phyloP scores from a whole-genome alignment of 1,139 yeast genomes.

The Hyphopichia burtonii region DNA sequence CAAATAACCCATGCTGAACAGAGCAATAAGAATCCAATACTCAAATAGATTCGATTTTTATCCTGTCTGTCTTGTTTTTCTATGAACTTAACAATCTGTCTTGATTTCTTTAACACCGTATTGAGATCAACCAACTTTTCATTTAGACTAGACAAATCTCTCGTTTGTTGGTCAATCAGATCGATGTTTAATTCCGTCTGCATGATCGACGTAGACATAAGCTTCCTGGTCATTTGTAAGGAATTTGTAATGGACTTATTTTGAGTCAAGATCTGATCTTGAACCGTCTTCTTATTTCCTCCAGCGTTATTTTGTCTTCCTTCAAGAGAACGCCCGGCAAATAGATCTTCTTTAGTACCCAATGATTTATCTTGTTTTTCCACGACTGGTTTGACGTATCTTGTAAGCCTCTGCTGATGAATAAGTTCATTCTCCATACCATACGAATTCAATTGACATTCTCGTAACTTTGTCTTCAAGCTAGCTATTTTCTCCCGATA shows the following conservation, averaged over 20 bases:
- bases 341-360: constrained; percentile 16
- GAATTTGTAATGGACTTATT: constrained; percentile 55
- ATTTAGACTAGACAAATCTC: constrained; percentile 48
- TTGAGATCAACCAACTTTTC: constrained; percentile 54
- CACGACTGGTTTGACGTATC: constrained; percentile 10
- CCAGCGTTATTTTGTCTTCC: constrained; percentile 4
- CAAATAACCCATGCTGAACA: constrained; percentile 66
- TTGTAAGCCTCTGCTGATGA: constrained; percentile 27
- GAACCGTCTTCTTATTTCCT: constrained; percentile 11
- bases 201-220: constrained; percentile 53
- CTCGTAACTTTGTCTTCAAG: constrained; percentile 22
- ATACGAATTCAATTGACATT: constrained; percentile 25
- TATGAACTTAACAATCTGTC: constrained; percentile 56
- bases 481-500: constrained; percentile 22
- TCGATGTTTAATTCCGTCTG: constrained; percentile 65
- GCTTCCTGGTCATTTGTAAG: constrained; percentile 51
- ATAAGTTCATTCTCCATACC: constrained; percentile 22
- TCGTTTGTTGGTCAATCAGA: constrained; percentile 58
- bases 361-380: constrained; percentile 2
- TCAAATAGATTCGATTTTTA: constrained; percentile 55
- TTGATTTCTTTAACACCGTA: constrained; percentile 52
- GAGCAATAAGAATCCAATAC: constrained; percentile 54
- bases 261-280: constrained; percentile 41
- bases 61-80: constrained; percentile 70
- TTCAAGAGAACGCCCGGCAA: constrained; percentile 16